phyloP scores from a whole-genome alignment of 2,329 filamentous ascomycete species.

The Monilinia laxa region DNA sequence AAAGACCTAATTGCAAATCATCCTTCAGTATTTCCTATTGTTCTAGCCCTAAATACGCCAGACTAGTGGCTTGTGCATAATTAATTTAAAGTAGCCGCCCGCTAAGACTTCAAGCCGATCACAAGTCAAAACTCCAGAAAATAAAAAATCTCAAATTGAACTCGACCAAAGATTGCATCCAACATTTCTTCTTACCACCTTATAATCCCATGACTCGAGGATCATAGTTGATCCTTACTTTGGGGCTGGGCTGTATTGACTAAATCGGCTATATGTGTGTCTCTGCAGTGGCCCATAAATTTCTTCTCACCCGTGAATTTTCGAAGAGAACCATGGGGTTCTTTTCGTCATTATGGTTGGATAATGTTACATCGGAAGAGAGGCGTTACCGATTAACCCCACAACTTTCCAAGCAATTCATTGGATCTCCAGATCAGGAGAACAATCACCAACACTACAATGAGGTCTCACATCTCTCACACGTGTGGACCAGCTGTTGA shows the following conservation, averaged over 20 bases:
- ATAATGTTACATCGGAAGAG: slow-evolving; percentile 17
- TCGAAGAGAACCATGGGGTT: slow-evolving; percentile 7
- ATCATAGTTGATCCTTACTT: background rate
- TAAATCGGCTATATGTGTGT: background rate
- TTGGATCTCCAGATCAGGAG: background rate
- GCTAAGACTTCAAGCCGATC: background rate
- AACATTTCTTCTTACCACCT: background rate
- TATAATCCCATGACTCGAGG: background rate
- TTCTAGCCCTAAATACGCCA: background rate
- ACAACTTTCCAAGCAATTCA: slow-evolving; percentile 1
- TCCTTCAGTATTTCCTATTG: too few species aligned
- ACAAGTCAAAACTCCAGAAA: background rate
- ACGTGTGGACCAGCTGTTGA: slow-evolving; percentile 8
- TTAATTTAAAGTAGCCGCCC: background rate
- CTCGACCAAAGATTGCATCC: background rate
- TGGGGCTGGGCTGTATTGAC: background rate
- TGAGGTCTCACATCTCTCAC: slow-evolving; percentile 19
- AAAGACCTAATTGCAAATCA: background rate
- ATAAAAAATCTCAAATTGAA: background rate
- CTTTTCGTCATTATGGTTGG: slow-evolving; percentile 11
- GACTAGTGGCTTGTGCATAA: background rate
- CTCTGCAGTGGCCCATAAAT: background rate
- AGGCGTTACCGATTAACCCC: slow-evolving; percentile 8
- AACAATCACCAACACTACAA: slow-evolving; percentile 17
- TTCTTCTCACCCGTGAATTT: background rate